Evolutionary conservation across 208 protist genomes (phyloP).

Genomic region (Sergeia podlipaevii): DNA sequence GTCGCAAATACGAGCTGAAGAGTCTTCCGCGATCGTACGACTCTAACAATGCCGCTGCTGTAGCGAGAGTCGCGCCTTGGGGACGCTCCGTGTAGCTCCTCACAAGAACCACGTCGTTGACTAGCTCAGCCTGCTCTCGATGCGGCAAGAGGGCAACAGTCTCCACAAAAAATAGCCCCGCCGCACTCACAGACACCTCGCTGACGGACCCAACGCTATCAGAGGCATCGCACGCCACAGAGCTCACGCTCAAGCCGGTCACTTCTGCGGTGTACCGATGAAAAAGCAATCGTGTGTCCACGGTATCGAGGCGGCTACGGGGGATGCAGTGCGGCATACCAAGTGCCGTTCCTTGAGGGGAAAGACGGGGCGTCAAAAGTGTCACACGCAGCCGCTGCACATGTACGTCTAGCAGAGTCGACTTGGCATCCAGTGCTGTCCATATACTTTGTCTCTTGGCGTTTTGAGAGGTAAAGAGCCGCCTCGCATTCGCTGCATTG

Average conservation of each 20-base stretch:
- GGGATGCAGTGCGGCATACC: slow-evolving; percentile 57
- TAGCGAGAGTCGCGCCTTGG: background rate
- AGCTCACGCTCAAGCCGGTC: background rate
- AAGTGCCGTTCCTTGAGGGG: slow-evolving; percentile 38
- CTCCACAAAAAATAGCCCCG: background rate
- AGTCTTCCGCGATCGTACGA: no score
- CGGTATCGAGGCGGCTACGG: background rate
- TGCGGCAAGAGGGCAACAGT: background rate
- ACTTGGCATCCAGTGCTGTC: background rate
- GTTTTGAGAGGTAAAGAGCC: no score
- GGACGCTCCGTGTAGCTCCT: slow-evolving; percentile 18
- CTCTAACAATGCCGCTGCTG: no score
- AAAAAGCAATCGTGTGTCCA: slow-evolving; percentile 23
- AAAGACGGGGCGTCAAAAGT: slow-evolving; percentile 54
- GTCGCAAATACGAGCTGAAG: no score
- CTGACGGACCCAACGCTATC: background rate
- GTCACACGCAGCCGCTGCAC: slow-evolving; percentile 20
- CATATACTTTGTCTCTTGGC: no score
- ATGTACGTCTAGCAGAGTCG: slow-evolving; percentile 13
- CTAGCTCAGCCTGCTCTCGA: background rate
- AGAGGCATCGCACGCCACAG: background rate
- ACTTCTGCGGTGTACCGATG: slow-evolving; percentile 27
- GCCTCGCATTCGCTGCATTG: background rate
- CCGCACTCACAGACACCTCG: background rate
- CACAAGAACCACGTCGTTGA: slow-evolving; percentile 8